A percentile compares a stretch with the other conserved stretches of the same genome.
These are phyloP conservation scores for Polyplosphaeria fusca DNA, from an alignment of 495 filamentous ascomycete species.

Conservation along the genomic window DNA sequence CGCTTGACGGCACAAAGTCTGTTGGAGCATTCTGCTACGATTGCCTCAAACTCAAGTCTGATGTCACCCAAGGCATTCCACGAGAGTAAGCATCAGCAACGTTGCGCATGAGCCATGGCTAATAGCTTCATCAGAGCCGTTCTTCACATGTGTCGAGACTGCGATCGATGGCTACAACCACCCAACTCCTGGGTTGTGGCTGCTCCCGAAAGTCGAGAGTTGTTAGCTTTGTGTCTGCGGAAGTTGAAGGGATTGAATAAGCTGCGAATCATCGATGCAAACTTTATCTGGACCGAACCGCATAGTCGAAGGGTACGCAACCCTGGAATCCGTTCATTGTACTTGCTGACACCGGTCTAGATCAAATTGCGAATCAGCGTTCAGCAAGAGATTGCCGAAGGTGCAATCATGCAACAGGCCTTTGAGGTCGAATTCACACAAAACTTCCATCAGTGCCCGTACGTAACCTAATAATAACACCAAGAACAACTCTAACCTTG, in stretches of 20 bases:
- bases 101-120: no score
- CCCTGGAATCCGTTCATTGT: no score
- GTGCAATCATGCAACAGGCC: conserved; percentile 81
- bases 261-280: conserved; percentile 89
- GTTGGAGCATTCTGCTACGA: conserved; percentile 91
- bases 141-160: conserved; percentile 82
- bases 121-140: no score
- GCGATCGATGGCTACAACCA: conserved; percentile 89
- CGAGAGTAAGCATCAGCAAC: no score
- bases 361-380: conserved; percentile 91
- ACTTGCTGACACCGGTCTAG: no score
- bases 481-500: no score
- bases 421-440: conserved; percentile 94
- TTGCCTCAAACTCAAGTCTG: conserved; percentile 87
- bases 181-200: conserved; percentile 82
- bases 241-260: conserved; percentile 76
- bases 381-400: conserved; percentile 71
- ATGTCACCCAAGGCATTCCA: conserved; percentile 89
- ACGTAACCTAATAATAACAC: no score
- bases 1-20: conserved; percentile 44
- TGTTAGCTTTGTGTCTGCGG: conserved; percentile 83
- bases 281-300: conserved; percentile 97
- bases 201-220: conserved; percentile 76
- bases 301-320: conserved; percentile 84
- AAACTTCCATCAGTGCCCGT: conserved; percentile 82